Evolutionary conservation across 1,284 basidiomycete species (phyloP).

Genomic region (Takashimella tepidaria): DNA sequence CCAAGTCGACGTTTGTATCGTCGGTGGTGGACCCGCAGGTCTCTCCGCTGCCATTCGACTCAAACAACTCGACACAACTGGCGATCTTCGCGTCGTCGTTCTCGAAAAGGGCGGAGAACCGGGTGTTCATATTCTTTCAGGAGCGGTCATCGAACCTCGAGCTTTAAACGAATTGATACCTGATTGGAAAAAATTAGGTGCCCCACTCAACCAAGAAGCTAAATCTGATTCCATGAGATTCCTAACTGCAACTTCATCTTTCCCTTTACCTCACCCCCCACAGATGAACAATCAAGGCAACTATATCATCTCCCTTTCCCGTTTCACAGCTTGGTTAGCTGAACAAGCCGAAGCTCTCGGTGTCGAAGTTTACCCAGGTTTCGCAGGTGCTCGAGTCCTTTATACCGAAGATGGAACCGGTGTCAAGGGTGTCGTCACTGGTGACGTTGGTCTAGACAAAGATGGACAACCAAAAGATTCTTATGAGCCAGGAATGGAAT

Average conservation of each 20-base stretch:
- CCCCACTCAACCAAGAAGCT: slow-evolving; percentile 70
- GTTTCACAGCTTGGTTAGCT: slow-evolving; percentile 84
- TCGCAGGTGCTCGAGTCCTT: slow-evolving; percentile 80
- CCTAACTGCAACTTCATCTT: slow-evolving; percentile 64
- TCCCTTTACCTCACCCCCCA: slow-evolving; percentile 92
- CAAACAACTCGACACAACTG: slow-evolving; percentile 82
- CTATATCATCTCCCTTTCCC: slow-evolving; percentile 87
- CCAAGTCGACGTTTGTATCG: slow-evolving; percentile 93
- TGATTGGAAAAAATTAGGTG: slow-evolving; percentile 64
- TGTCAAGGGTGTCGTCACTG: slow-evolving; percentile 82
- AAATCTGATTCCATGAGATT: slow-evolving; percentile 80
- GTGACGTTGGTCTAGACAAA: slow-evolving; percentile 89
- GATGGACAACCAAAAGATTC: slow-evolving; percentile 72
- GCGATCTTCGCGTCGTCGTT: slow-evolving; percentile 84
- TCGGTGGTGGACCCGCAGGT: slow-evolving; percentile 92
- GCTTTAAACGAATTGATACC: slow-evolving; percentile 90
- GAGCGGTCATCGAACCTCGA: slow-evolving; percentile 88
- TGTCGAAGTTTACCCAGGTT: slow-evolving; percentile 96
- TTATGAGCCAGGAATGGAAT: slow-evolving; percentile 97
- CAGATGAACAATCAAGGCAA: slow-evolving; percentile 96
- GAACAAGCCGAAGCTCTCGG: slow-evolving; percentile 77
- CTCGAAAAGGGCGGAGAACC: slow-evolving; percentile 93
- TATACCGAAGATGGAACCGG: slow-evolving; percentile 63
- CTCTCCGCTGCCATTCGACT: slow-evolving; percentile 92
- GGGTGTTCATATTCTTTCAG: slow-evolving; percentile 87